Conservation (phyloP, 257 asterid genomes). For the Solanum raphanifolium region DNA sequence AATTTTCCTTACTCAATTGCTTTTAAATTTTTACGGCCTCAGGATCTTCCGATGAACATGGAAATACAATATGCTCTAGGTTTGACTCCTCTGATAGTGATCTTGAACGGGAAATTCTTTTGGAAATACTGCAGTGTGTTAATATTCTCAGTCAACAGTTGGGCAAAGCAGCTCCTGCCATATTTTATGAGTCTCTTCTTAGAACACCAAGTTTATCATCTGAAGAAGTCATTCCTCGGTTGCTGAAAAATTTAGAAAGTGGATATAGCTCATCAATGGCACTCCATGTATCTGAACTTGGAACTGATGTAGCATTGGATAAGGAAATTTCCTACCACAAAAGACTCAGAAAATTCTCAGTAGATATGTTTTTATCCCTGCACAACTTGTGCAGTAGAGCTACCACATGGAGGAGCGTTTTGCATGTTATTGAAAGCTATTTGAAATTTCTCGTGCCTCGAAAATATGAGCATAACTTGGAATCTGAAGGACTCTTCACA, state of each 20-base stretch:
- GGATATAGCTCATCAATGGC: slow-evolving; percentile 61
- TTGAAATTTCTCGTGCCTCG: slow-evolving; percentile 72
- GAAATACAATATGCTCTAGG: slow-evolving; percentile 18
- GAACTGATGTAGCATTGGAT: slow-evolving; percentile 74
- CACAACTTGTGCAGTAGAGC: slow-evolving; percentile 60
- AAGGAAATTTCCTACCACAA: slow-evolving; percentile 64
- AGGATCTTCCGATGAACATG: slow-evolving; percentile 57
- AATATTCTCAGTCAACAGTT: slow-evolving; percentile 67
- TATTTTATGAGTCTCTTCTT: slow-evolving; percentile 63
- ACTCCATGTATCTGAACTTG: slow-evolving; percentile 55
- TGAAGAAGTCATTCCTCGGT: slow-evolving; percentile 68
- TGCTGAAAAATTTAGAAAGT: slow-evolving; percentile 60
- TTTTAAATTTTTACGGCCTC: slow-evolving; percentile 10
- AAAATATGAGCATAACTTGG: slow-evolving; percentile 40
- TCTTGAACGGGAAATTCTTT: slow-evolving; percentile 43
- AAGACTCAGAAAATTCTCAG: slow-evolving; percentile 73
- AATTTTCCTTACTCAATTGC: slow-evolving; percentile 6
- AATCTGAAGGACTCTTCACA: slow-evolving; percentile 29
- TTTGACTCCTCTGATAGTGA: slow-evolving; percentile 34
- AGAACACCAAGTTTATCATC: slow-evolving; percentile 44
- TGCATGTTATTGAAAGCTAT: slow-evolving; percentile 65
- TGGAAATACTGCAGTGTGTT: slow-evolving; percentile 62
- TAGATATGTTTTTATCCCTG: slow-evolving; percentile 61
- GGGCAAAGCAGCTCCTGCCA: slow-evolving; percentile 81
- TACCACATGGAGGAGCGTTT: slow-evolving; percentile 62